A percentile compares a stretch with the other conserved stretches of the same genome.
phyloP scores from a whole-genome alignment of 345 rosid genomes.

The Melastoma malabathricum region DNA sequence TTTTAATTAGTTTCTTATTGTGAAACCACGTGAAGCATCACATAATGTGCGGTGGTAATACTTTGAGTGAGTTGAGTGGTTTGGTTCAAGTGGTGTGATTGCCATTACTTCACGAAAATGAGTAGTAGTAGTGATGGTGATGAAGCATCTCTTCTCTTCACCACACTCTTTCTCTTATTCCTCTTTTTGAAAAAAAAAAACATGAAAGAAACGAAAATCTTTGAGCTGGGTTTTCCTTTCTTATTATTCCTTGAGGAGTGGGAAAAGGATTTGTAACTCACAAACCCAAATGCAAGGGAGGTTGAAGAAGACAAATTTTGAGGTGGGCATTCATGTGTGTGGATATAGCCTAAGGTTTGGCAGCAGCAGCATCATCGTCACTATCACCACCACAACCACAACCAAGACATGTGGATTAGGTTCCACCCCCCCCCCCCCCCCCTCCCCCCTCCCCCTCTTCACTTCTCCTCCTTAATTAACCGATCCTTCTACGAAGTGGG shows the following conservation, averaged over 20 bases:
- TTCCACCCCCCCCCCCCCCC: slow-evolving; percentile 12
- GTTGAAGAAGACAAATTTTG: slow-evolving; percentile 5
- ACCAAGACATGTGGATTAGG: slow-evolving; percentile 63
- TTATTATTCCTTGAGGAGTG: slow-evolving; percentile 12
- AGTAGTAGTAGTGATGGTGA: slow-evolving; percentile 12
- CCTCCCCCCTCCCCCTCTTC: neutral
- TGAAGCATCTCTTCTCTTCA: slow-evolving; percentile 26
- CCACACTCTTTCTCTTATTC: neutral
- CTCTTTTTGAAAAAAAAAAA: neutral
- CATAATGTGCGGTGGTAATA: slow-evolving; percentile 31
- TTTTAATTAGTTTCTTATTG: no score
- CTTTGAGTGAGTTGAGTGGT: slow-evolving; percentile 81
- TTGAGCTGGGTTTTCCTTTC: neutral
- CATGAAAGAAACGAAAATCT: no score
- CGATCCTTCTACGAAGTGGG: no score
- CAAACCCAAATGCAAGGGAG: slow-evolving; percentile 1
- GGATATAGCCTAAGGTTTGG: slow-evolving; percentile 34
- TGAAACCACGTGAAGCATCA: neutral
- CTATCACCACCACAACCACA: slow-evolving; percentile 27
- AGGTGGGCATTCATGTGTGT: slow-evolving; percentile 13
- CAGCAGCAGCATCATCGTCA: slow-evolving; percentile 7
- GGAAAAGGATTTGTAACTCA: slow-evolving; percentile 22
- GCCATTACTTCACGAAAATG: slow-evolving; percentile 90
- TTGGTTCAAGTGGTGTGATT: slow-evolving; percentile 42
- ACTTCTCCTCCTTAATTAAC: no score